A percentile compares a stretch with the other conserved stretches of the same genome.
Conservation (phyloP, 148 eudicot genomes). For the Silene uniflora region DNA sequence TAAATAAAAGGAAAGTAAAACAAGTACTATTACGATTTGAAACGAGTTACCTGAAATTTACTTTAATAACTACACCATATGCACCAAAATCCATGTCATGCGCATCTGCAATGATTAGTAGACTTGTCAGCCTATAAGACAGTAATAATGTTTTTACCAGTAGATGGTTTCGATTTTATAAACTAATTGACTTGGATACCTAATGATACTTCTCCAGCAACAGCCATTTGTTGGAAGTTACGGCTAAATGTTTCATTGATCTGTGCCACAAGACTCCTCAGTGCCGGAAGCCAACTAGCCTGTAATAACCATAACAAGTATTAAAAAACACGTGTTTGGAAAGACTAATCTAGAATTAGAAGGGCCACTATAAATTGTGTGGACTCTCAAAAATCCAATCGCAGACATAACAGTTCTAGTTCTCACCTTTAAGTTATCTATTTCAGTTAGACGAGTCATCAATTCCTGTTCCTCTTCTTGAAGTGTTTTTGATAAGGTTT, state of each 20-base stretch:
- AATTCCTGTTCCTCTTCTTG: conserved; percentile 57
- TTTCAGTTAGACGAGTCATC: conserved; percentile 39
- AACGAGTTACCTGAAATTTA: conserved; percentile 79
- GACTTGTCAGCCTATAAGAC: conserved; percentile 16
- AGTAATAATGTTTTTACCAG: background rate
- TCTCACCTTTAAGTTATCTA: conserved; percentile 84
- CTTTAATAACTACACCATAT: conserved; percentile 90
- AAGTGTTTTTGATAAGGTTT: conserved; percentile 42
- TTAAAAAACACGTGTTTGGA: background rate
- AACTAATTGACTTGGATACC: conserved; percentile 35
- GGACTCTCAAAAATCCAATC: background rate
- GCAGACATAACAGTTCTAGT: conserved; percentile 7
- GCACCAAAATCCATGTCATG: conserved; percentile 75
- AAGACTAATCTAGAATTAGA: too few species aligned
- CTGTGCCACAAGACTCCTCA: conserved; percentile 68
- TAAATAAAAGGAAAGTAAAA: background rate
- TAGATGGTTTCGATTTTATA: background rate
- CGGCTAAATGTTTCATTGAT: conserved; percentile 83
- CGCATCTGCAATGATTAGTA: conserved; percentile 57
- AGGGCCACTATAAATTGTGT: too few species aligned
- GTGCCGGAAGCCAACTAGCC: conserved; percentile 92
- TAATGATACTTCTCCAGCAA: conserved; percentile 93
- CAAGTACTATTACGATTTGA: background rate
- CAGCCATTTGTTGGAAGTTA: conserved; percentile 97
- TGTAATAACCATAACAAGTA: conserved; percentile 31